Evolutionary conservation across 352 stramenopile species (phyloP).

Genomic region (Globisporangium viniferum): DNA sequence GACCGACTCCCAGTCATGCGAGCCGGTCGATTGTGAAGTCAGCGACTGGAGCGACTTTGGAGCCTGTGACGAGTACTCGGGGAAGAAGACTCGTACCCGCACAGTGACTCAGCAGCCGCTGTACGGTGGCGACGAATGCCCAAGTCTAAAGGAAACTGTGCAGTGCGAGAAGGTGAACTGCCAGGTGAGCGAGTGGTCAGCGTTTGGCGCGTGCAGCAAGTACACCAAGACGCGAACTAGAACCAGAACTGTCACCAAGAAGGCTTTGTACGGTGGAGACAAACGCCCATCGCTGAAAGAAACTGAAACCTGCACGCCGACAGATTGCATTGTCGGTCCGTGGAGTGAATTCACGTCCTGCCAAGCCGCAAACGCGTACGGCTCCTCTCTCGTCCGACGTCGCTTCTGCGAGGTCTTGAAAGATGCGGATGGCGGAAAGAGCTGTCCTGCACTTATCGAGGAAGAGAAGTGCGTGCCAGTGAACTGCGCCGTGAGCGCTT

Average conservation of each 20-base stretch:
- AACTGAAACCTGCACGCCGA: slow-evolving; percentile 25
- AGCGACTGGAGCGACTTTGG: slow-evolving; percentile 49
- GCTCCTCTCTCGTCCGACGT: slow-evolving; percentile 21
- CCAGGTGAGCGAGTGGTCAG: slow-evolving; percentile 35
- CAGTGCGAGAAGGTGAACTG: slow-evolving; percentile 48
- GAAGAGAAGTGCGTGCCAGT: slow-evolving; percentile 38
- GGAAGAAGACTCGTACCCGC: slow-evolving; percentile 37
- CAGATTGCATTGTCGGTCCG: slow-evolving; percentile 42
- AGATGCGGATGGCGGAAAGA: slow-evolving; percentile 32
- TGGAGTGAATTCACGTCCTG: slow-evolving; percentile 59
- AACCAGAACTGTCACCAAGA: slow-evolving; percentile 31
- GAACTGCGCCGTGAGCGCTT: slow-evolving; percentile 38
- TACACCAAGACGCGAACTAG: slow-evolving; percentile 35
- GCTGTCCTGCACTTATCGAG: slow-evolving; percentile 43
- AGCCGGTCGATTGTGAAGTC: slow-evolving; percentile 42
- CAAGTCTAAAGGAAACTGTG: slow-evolving; percentile 27
- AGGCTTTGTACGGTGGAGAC: slow-evolving; percentile 29
- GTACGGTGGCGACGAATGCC: slow-evolving; percentile 42
- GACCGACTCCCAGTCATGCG: slow-evolving; percentile 31
- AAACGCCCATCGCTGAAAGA: slow-evolving; percentile 36
- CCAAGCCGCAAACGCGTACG: slow-evolving; percentile 10
- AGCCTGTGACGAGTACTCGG: slow-evolving; percentile 32
- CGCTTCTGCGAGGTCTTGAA: slow-evolving; percentile 40
- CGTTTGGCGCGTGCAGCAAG: slow-evolving; percentile 35
- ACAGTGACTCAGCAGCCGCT: slow-evolving; percentile 22